Evolutionary conservation across 148 eudicot genomes (phyloP), one percentile per base, ranked within the genome.

Genomic region (Cornus controversa): DNA sequence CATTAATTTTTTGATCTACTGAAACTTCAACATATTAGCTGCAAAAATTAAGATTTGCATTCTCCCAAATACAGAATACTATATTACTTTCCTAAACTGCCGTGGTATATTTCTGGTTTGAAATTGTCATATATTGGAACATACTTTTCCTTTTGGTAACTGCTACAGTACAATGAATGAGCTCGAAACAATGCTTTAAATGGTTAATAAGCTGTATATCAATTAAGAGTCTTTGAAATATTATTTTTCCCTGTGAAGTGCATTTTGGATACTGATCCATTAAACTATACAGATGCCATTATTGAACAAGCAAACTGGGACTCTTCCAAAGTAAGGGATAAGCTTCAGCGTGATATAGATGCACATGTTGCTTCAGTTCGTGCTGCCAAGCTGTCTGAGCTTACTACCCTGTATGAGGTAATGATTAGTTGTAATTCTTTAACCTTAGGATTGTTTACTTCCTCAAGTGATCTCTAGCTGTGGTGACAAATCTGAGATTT

Each of bases 231-330:
- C 23, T 15, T 20, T 57, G 63, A 4, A 6, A 3, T 67, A 54
- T 40, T 68, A 8, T n/a, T 26, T 31, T 70, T 70, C 36, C 28
- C 57, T 20, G 20, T 13, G 14, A 45, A 75, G 26, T 13, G 13
- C 18, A 26, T 3, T 67, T 31, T 67, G 13, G 53, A 69, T 57
- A 28, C 50, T 76, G 34, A 29, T 58, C n/a, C n/a, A n/a, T n/a
- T n/a, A n/a, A 40, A 40, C 8, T 40, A 5, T 74, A 10, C 86
- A 94, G 98, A 92, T 85, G 83, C 90, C 70, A 77, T 81, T 29
- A 82, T 92, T 64, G 81, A 83, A 58, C 97, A 87, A 83, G 90
- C 92, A 26, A 83, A 91, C 73, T 94, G 95, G 97, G 95, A 94
- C 79, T 75, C 89, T 34, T 82, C 90, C 53, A 91, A 88, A 89